Base-by-base conservation (phyloP, 1,284 basidiomycete genomes). In the Irpex lacteus region DNA sequence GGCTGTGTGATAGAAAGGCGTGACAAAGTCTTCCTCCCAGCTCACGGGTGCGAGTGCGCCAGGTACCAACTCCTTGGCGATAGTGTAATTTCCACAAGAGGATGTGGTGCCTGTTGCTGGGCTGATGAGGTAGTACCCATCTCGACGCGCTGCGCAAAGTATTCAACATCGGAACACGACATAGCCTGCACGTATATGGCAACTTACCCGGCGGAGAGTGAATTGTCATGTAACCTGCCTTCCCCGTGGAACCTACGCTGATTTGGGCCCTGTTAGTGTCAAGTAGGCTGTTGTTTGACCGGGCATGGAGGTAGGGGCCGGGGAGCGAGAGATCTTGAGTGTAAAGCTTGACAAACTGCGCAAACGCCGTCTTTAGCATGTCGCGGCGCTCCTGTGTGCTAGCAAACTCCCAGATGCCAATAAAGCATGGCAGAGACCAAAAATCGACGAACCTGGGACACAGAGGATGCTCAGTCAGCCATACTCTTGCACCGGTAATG, bases 341-440 rank as follows among this genome's bases (percentile, higher is more conserved):
- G 40, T 60, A 60, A 13, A 15, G n/a, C 40, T 18, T 37, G 11
- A 47, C 38, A 19, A 60, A 60, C 59, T 60, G 59, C 15, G 59
- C 38, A 26, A 52, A 60, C 13, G 59, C 59, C 2, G 13, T 38
- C 36, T 38, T 13, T 9, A 60, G 59, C 40, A 9, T 47, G n/a
- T 60, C 40, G 6, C 34, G 34, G 5, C 59, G 34, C 15, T 36
- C 34, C 13, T 38, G 38, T 18, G 59, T 60, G 11, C 36, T 18
- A 9, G 59, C 59, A 26, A 60, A 34, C 59, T 60, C 59, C 59
- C 59, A 60, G 15, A 60, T 11, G 11, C 59, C 58, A 18, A 60
- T 19, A 13, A 60, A 60, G 38, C 36, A 37, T 9, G 58, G 58
- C 5, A 47, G 38, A n/a, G 58, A 44, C 5, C 58, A 4, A 19